Conservation (phyloP, 2,329 filamentous ascomycete species). For the Myriosclerotinia duriaeana region DNA sequence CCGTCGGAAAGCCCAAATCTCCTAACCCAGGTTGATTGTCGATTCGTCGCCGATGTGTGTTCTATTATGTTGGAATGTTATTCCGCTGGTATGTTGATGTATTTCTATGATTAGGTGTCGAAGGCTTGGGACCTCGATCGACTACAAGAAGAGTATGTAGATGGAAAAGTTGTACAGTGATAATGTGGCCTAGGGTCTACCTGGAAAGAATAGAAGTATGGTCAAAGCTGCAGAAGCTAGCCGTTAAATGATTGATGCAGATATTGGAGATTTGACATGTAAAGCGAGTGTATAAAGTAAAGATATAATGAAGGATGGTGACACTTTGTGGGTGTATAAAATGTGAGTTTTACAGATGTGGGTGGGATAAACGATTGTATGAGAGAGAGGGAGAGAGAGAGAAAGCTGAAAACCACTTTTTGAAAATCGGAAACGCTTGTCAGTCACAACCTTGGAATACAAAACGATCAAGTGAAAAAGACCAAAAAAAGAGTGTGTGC, state of each 20-base stretch:
- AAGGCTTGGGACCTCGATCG: constrained; percentile 7
- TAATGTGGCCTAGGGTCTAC: constrained; percentile 58
- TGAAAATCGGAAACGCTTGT: not conserved
- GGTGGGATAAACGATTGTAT: constrained; percentile 19
- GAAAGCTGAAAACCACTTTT: not conserved
- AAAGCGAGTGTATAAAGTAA: not conserved
- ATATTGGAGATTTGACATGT: not conserved
- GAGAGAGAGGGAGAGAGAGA: not conserved
- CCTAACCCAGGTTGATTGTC: not conserved
- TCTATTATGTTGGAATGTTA: constrained; percentile 6
- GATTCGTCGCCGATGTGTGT: constrained; percentile 7
- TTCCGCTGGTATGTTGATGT: constrained; percentile 12
- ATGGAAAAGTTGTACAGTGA: constrained; percentile 22
- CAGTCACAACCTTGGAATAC: not conserved
- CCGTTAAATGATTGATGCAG: not conserved
- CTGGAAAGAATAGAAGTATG: constrained; percentile 49
- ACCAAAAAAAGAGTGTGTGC: constrained; percentile 3
- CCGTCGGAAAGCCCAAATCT: constrained; percentile 14
- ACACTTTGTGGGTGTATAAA: constrained; percentile 13
- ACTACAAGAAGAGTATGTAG: constrained; percentile 7
- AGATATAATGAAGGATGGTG: constrained; percentile 16
- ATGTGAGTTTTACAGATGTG: not conserved
- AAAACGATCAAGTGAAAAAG: not conserved
- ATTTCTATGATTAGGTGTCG: constrained; percentile 21
- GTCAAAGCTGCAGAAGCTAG: constrained; percentile 21